Evolutionary conservation across 2,329 filamentous ascomycete genomes (phyloP).

Genomic region (Sporothrix pseudoabietina): DNA sequence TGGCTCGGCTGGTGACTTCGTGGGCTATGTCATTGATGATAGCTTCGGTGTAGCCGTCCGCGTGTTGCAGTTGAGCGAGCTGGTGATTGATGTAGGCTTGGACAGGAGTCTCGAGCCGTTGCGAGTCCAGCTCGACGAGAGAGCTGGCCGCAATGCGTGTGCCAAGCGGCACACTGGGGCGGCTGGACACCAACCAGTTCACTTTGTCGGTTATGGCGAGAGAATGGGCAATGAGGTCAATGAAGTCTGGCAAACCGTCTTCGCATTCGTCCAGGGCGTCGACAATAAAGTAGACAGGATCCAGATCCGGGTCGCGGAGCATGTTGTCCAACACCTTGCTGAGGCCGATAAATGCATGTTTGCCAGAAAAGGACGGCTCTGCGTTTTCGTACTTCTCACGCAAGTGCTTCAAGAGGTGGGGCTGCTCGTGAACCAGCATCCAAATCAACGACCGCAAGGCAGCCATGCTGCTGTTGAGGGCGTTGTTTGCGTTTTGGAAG

Average conservation of each 20-base stretch:
- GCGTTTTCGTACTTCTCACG: slow-evolving; percentile 33
- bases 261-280: slow-evolving; percentile 25
- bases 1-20: slow-evolving; percentile 17
- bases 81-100: slow-evolving; percentile 23
- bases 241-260: not conserved
- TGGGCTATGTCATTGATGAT: not conserved
- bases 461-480: slow-evolving; percentile 34
- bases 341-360: slow-evolving; percentile 9
- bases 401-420: slow-evolving; percentile 34
- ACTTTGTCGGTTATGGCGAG: slow-evolving; percentile 17
- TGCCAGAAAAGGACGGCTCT: slow-evolving; percentile 28
- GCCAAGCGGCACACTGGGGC: slow-evolving; percentile 3
- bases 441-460: slow-evolving; percentile 34
- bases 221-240: slow-evolving; percentile 5
- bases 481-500: slow-evolving; percentile 33
- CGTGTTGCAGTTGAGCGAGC: not conserved
- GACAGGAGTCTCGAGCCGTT: slow-evolving; percentile 12
- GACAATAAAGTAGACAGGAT: slow-evolving; percentile 22
- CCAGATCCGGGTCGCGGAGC: not conserved
- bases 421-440: slow-evolving; percentile 36
- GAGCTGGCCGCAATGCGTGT: not conserved
- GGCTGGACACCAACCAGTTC: slow-evolving; percentile 22
- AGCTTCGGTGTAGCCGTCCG: not conserved
- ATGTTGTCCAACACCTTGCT: slow-evolving; percentile 5
- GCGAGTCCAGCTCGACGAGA: slow-evolving; percentile 17